A percentile compares a stretch with the other conserved stretches of the same genome.
These are phyloP conservation scores for Fusarium haematococcum DNA, from an alignment of 2,329 filamentous ascomycete species.

Conservation along the genomic window DNA sequence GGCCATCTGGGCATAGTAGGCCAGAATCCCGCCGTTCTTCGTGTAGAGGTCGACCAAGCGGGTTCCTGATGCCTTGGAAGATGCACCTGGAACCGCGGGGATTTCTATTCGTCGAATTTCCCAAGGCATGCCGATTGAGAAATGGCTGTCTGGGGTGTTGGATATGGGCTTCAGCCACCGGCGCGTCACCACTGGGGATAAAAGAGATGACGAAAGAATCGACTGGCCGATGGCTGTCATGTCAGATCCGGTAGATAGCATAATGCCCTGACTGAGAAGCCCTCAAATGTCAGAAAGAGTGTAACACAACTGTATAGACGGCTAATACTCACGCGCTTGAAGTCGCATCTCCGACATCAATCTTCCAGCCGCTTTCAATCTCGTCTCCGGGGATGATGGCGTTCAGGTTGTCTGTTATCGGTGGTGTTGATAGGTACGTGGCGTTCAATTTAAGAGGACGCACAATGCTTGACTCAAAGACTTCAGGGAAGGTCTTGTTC, in stretches of 20 bases:
- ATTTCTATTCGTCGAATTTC: slow-evolving; percentile 9
- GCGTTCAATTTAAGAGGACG: not conserved
- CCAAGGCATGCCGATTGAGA: slow-evolving; percentile 24
- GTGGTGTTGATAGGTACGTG: not conserved
- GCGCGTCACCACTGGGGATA: not conserved
- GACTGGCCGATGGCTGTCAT: slow-evolving; percentile 10
- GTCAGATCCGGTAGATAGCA: slow-evolving; percentile 18
- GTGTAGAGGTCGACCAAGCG: slow-evolving; percentile 4
- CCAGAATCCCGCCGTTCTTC: not conserved
- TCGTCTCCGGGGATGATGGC: not conserved
- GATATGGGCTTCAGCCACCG: slow-evolving; percentile 13
- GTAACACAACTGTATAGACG: no score
- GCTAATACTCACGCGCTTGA: not conserved
- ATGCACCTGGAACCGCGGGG: not conserved
- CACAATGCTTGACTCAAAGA: not conserved
- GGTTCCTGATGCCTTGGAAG: not conserved
- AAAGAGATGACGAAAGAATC: slow-evolving; percentile 4
- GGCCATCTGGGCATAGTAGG: slow-evolving; percentile 2
- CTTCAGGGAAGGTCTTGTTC: not conserved
- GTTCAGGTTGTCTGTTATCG: not conserved
- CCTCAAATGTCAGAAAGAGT: no score
- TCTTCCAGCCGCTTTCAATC: not conserved
- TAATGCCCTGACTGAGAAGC: slow-evolving; percentile 1
- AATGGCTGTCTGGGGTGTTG: not conserved
- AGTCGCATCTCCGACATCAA: not conserved